phyloP scores from a whole-genome alignment of 1,284 basidiomycete genomes.

The Schizophyllum commune region DNA sequence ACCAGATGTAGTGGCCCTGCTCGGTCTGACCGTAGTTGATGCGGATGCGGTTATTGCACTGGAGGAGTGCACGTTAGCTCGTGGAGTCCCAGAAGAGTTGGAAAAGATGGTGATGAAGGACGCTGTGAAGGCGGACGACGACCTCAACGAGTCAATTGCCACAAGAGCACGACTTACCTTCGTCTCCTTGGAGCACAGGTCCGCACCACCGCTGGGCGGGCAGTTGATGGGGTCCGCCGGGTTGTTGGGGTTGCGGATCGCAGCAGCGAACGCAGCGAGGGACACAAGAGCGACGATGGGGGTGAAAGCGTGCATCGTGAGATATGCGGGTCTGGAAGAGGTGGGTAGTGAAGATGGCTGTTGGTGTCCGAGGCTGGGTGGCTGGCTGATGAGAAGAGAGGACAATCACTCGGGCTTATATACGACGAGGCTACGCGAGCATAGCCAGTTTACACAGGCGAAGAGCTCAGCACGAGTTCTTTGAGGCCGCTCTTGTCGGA shows the following conservation, averaged over 20 bases:
- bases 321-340: neutral
- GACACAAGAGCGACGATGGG: neutral
- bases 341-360: neutral
- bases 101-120: neutral
- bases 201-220: no score
- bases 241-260: neutral
- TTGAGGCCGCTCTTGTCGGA: no score
- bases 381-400: no score
- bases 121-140: no score
- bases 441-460: no score
- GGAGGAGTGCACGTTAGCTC: neutral
- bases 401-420: no score
- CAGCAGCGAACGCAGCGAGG: neutral
- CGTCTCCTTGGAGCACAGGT: neutral
- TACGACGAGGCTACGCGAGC: no score
- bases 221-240: neutral
- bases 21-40: neutral
- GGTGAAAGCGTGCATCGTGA: neutral
- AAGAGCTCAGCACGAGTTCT: no score
- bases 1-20: neutral
- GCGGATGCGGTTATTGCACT: neutral
- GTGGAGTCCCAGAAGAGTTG: neutral
- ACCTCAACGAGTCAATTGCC: no score
- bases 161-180: neutral
- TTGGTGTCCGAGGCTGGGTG: neutral